Base-by-base conservation (phyloP, 2,329 filamentous ascomycete genomes). In the Fusarium scirpi region DNA sequence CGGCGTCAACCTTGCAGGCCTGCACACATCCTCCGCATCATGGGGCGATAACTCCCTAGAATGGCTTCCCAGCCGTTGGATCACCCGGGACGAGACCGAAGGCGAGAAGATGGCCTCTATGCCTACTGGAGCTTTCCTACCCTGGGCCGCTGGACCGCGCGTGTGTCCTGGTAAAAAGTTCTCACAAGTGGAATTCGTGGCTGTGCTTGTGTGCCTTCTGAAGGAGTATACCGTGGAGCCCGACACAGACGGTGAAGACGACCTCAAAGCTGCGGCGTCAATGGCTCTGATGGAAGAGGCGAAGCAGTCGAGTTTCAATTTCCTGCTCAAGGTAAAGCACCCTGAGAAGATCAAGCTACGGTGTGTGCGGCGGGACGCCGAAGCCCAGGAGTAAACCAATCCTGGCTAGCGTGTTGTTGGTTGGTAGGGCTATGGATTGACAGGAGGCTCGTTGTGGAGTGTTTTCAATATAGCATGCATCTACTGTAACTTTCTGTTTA, bases 151-250 rank as follows among this genome's bases (percentile, higher is more conserved):
- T 6, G 70, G 70, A 11, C 62, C 63, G 1, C 69, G 70, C 20
- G 63, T 68, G 2, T 73, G 70, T 43, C 69, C 69, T 5, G 72
- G 72, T 24, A 74, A 67, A 46, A 73, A 73, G 60, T 74, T 74
- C 43, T 74, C 72, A 1, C 72, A 74, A 25, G 72, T 73, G 7
- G 72, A 74, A 24, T 74, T 74, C 30, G 72, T 74, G 25, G 72
- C 71, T 16, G 67, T 70, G 27, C 48, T 74, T 53, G 69, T 69
- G 10, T 61, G 62, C 6, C 52, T 74, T 10, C 38, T 71, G 16
- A 68, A 68, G 49, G 59, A 56, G 7, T 71, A 70, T 32, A 55
- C 25, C 20, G 69, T 72, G 55, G 70, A 72, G 59, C 70, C 70
- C 4, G 61, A 71, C 10, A 53, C 49, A n/a, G 51, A 47, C 10